Base-by-base conservation (phyloP, 2,329 filamentous ascomycete genomes). In the Triangularia verruculosa region DNA sequence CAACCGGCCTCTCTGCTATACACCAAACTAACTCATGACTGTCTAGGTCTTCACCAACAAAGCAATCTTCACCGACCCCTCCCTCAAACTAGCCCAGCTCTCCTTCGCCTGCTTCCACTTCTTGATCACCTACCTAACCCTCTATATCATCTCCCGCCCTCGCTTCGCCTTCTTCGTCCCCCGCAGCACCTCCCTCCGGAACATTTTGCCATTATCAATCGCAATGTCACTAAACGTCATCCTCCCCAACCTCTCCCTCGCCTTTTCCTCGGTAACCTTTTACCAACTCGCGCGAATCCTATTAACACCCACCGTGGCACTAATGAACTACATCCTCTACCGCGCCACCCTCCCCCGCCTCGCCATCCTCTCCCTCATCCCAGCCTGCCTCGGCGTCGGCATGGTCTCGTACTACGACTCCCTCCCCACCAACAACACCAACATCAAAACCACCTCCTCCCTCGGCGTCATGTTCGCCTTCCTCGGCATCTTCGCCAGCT, bases 31-130 rank as follows among this genome's bases (percentile, higher is more conserved):
- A n/a, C n/a, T n/a, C n/a, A n/a, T n/a, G n/a, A n/a, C n/a, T n/a
- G n/a, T n/a, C n/a, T 61, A 88, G 86, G 85, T 90, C 71, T 89
- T 89, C 72, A 87, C 85, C 51, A 90, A 90, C 77, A 90, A 90
- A 75, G 83, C 82, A 66, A 88, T 90, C 74, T 90, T 90, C 77
- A 83, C 83, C 24, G 83, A 88, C 66, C 82, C 83, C 15, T 82
- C 80, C 13, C 79, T 88, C 71, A 86, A 85, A 71, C 79, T 86
- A 28, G 83, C 81, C 64, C 87, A 90, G 74, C 81, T 89, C 58
- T 83, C 84, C 34, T 90, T 90, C 70, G 87, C 87, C 57, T 79
- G 84, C 61, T 89, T 89, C 75, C 88, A 90, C 76, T 90, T 90
- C 76, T 78, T 84, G 71, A 78, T 89, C 71, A 90, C 88, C 25